phyloP scores from a whole-genome alignment of 306 rosid genomes.

The Prunus davidiana region DNA sequence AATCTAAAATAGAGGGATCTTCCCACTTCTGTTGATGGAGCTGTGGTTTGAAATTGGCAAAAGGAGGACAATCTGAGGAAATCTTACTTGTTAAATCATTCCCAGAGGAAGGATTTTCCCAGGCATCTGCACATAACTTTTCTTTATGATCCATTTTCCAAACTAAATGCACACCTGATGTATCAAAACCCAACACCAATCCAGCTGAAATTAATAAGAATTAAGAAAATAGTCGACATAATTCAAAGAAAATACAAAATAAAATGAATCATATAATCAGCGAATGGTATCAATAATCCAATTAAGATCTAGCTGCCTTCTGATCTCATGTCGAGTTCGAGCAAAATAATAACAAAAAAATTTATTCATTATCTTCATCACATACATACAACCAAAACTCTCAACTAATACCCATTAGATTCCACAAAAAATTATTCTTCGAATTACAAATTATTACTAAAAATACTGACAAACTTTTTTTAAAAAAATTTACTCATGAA shows the following conservation, averaged over 20 bases:
- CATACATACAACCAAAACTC: neutral
- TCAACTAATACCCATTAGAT: neutral
- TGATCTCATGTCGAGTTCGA: too few species aligned
- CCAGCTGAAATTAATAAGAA: slow-evolving; percentile 22
- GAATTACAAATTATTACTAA: neutral
- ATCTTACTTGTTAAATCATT: slow-evolving; percentile 37
- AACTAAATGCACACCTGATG: slow-evolving; percentile 16
- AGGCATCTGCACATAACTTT: slow-evolving; percentile 42
- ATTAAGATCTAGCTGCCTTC: slow-evolving; percentile 5
- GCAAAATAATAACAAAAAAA: neutral
- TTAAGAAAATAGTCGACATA: slow-evolving; percentile 7
- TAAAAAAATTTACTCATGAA: neutral
- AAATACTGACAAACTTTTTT: neutral
- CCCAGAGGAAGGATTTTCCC: slow-evolving; percentile 52
- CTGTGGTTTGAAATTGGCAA: slow-evolving; percentile 35
- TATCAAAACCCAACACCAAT: slow-evolving; percentile 28
- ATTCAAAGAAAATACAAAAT: neutral
- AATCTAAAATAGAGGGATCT: slow-evolving; percentile 48
- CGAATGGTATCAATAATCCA: neutral
- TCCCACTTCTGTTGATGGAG: slow-evolving; percentile 51
- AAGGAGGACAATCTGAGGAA: slow-evolving; percentile 38
- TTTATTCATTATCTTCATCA: neutral
- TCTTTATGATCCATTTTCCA: slow-evolving; percentile 60
- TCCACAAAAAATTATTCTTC: neutral
- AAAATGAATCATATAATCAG: neutral